Evolutionary conservation across 2,329 filamentous ascomycete genomes (phyloP), one percentile per base, ranked within the genome.

Genomic region (Cladosporium sp.): DNA sequence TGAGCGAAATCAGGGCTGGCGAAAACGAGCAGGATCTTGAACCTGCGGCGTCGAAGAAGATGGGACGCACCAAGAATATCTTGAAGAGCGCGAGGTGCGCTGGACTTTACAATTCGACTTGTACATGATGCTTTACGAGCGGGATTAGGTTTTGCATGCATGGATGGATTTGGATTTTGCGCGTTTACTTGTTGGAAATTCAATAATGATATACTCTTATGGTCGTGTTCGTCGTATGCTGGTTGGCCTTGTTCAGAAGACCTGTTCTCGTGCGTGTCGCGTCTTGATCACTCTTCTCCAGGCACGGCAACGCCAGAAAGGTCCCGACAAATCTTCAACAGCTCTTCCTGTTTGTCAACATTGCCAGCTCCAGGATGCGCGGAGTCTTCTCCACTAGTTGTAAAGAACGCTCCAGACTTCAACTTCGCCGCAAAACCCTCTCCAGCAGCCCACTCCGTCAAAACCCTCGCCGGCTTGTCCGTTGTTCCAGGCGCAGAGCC

Each of bases 401-500:
- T 39, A 9, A 51, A 51, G 25, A 43, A 46, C 2, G 35, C 63
- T 51, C 68, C 75, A 52, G 72, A 75, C 32, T 63, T 64, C 0
- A 72, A 72, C 30, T 64, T 64, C 0, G 72, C 73, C 58, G 60
- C 29, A 55, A 56, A 19, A 1, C 41, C 39, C 46, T 65, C 59
- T 0, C 72, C 72, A 51, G 73, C 68, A 1, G 74, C 73, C 53
- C 77, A 67, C 60, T 73, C 68, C 1, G 71, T 67, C 57, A 77
- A 74, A 0, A 70, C 71, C 33, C 70, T 67, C 0, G 75, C 67
- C 4, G 69, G 70, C 19, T 67, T 67, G 22, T 75, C 66, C n/a
- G 74, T 63, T 7, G 70, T 69, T 0, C 69, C 76, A 0, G 73
- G 59, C 1, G 77, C 77, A 30, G 62, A 60, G 0, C 67, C 67